Conservation (phyloP, 2,329 filamentous ascomycete genomes). For the Arthrobotrys sphaeroides region DNA sequence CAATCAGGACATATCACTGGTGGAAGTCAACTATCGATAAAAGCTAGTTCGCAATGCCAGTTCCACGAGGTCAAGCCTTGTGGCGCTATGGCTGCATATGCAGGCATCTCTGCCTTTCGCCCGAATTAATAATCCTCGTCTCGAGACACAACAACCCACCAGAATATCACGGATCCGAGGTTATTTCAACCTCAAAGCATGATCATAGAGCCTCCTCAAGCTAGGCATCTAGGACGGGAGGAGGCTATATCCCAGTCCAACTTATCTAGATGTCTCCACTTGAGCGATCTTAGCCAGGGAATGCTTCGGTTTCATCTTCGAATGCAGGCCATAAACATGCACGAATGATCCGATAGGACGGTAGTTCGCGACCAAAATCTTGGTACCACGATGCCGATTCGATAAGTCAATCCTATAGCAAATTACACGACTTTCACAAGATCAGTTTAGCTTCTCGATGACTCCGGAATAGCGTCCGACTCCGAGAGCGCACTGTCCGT, state of each 20-base stretch:
- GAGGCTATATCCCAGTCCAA: neutral
- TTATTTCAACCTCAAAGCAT: constrained; percentile 18
- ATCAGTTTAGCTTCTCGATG: neutral
- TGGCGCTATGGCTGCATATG: constrained; percentile 33
- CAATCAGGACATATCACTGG: constrained; percentile 16
- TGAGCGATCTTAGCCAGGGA: neutral
- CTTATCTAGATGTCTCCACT: constrained; percentile 12
- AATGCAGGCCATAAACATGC: constrained; percentile 17
- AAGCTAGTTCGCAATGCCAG: constrained; percentile 5
- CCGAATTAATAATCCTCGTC: constrained; percentile 36
- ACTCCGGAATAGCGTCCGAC: neutral
- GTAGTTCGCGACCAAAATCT: neutral
- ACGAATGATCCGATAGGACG: constrained; percentile 9
- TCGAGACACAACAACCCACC: neutral
- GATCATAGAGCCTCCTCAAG: neutral
- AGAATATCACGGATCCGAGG: constrained; percentile 20
- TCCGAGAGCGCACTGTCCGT: too few relatives aligned
- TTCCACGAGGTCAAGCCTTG: constrained; percentile 22
- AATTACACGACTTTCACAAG: neutral
- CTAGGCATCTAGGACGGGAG: constrained; percentile 2
- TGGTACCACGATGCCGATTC: neutral
- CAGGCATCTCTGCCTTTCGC: constrained; percentile 43
- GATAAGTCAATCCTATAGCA: neutral
- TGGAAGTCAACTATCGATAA: constrained; percentile 5
- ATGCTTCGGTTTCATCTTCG: constrained; percentile 1